These are phyloP conservation scores for Chenopodium suecicum DNA, from an alignment of 148 eudicot species.

Conservation along the genomic window DNA sequence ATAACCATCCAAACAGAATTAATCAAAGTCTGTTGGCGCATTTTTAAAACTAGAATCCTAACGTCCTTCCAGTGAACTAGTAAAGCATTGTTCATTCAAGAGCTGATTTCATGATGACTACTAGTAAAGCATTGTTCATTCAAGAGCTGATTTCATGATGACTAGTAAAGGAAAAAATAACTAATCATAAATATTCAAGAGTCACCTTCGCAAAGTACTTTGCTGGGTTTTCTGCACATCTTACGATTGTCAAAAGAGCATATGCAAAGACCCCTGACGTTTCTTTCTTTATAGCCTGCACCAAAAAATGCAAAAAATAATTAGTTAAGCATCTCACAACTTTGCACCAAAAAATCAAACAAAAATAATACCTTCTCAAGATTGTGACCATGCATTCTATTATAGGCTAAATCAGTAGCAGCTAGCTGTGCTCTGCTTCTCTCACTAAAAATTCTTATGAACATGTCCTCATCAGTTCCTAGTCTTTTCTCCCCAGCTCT, in stretches of 20 bases:
- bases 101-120: neutral
- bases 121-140: neutral
- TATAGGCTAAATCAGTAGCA: slow-evolving; percentile 60
- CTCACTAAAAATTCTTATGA: slow-evolving; percentile 65
- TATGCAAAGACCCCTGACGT: slow-evolving; percentile 47
- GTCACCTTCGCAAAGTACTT: slow-evolving; percentile 55
- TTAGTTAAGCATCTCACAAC: neutral
- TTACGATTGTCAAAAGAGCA: slow-evolving; percentile 48
- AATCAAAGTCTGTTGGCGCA: neutral
- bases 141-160: neutral
- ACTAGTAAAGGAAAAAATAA: neutral
- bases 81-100: neutral
- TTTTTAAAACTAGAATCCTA: neutral
- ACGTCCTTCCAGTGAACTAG: neutral
- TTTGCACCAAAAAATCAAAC: neutral
- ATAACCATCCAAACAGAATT: too few relatives aligned
- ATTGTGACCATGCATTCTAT: slow-evolving; percentile 44
- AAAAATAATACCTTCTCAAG: slow-evolving; percentile 47
- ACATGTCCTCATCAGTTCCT: slow-evolving; percentile 83
- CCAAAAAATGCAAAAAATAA: neutral
- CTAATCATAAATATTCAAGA: neutral
- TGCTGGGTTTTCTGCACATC: slow-evolving; percentile 51
- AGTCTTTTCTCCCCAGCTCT: slow-evolving; percentile 89
- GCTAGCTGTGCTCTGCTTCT: slow-evolving; percentile 79
- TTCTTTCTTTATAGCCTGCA: slow-evolving; percentile 58